Evolutionary conservation across 305 asterid genomes (phyloP), one percentile per base, ranked within the genome.

Genomic region (Fraxinus angustifolia): DNA sequence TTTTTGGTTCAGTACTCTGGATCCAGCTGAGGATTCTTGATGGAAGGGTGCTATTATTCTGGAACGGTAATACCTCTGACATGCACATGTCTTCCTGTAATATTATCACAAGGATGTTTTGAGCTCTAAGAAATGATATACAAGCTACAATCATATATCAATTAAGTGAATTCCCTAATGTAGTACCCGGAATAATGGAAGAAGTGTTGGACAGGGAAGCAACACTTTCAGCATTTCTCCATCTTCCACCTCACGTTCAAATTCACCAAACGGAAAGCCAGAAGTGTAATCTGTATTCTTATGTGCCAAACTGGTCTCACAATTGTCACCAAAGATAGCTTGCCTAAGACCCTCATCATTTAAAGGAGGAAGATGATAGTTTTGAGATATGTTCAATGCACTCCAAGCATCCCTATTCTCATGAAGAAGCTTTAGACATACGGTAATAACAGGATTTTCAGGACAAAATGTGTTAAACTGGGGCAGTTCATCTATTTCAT

Each of bases 181-280:
- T 8, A 23, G 56, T 82, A 93, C 99, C 99, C 85, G 86, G 81
- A 93, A 92, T 85, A 88, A 83, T 79, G 98, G 99, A 89, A 96
- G 99, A 86, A 96, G 87, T 40, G 99, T 93, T 65, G 98, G 98
- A 88, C 88, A 96, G 33, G 99, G 99, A 87, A 93, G 87, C 88
- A 94, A 79, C 73, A 30, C 89, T 85, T 92, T 96, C 48, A 94
- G 92, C 88, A 90, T 82, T 76, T 91, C 89, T 70, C 90, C 81
- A 77, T 96, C 97, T 84, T 93, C 92, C 60, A 50, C 21, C 8
- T 50, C 4, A 76, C 78, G 82, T 85, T 90, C 97, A 83, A 86
- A 83, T 78, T 90, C 93, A 85, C 89, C 92, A 83, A 91, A 94
- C 86, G 82, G 92, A 86, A 90, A 92, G 73, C 94, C 93, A 71